phyloP scores from a whole-genome alignment of 345 rosid species.

The Salix udensis region DNA sequence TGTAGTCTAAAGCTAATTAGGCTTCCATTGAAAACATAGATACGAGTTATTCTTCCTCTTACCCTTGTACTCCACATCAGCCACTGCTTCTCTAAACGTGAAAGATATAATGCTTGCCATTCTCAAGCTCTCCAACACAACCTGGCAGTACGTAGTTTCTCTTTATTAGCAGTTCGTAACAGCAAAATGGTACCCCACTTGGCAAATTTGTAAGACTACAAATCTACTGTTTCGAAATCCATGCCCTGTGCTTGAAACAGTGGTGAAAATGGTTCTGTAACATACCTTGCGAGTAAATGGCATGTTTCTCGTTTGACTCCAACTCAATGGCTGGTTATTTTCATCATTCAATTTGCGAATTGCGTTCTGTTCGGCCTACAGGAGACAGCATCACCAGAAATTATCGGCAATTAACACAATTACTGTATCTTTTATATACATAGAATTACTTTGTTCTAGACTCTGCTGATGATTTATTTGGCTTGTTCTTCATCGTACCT shows the following conservation, averaged over 20 bases:
- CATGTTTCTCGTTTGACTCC: slow-evolving; percentile 67
- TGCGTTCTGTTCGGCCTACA: slow-evolving; percentile 53
- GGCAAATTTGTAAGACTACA: background rate
- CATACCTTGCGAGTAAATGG: slow-evolving; percentile 46
- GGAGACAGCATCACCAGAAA: background rate
- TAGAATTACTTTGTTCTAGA: slow-evolving; percentile 10
- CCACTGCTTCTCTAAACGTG: slow-evolving; percentile 68
- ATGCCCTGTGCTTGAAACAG: background rate
- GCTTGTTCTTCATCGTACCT: slow-evolving; percentile 36
- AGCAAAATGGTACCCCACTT: background rate
- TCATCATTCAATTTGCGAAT: slow-evolving; percentile 33
- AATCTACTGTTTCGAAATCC: background rate
- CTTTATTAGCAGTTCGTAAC: background rate
- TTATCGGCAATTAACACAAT: background rate
- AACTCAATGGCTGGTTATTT: slow-evolving; percentile 32
- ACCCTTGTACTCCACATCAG: slow-evolving; percentile 75
- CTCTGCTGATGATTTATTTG: background rate
- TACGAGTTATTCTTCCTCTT: background rate
- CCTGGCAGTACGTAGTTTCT: slow-evolving; percentile 32
- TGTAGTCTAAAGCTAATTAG: too few species aligned
- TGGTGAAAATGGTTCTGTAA: background rate
- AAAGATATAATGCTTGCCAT: slow-evolving; percentile 77
- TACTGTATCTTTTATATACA: background rate
- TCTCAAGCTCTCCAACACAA: slow-evolving; percentile 62
- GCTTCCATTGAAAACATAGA: background rate